phyloP scores from a whole-genome alignment of 495 filamentous ascomycete genomes.

The Aspergillus taichungensis region DNA sequence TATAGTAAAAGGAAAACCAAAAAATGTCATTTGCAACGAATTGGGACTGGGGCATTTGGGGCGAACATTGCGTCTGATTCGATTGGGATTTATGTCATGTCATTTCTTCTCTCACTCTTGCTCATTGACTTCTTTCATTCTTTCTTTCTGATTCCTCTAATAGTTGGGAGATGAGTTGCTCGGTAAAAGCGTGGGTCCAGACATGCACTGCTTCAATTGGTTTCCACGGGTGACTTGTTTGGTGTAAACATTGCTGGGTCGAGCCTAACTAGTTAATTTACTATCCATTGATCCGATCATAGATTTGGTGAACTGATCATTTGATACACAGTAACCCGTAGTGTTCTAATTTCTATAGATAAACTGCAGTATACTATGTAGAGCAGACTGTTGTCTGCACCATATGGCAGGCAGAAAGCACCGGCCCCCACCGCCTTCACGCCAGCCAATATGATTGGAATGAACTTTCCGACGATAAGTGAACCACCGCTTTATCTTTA shows the following conservation, averaged over 20 bases:
- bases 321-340: too few species aligned
- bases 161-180: slow-evolving; percentile 8
- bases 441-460: not conserved
- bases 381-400: too few species aligned
- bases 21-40: slow-evolving; percentile 34
- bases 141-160: slow-evolving; percentile 2
- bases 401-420: slow-evolving; percentile 5
- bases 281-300: too few species aligned
- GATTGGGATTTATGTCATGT: slow-evolving; percentile 19
- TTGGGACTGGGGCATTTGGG: slow-evolving; percentile 38
- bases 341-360: not conserved
- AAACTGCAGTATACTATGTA: slow-evolving; percentile 5
- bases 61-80: slow-evolving; percentile 38
- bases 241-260: too few species aligned
- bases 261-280: too few species aligned
- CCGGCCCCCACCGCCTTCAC: not conserved
- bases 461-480: not conserved
- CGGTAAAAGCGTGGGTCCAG: not conserved
- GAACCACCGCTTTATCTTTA: too few species aligned
- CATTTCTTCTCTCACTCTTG: slow-evolving; percentile 12
- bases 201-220: too few species aligned
- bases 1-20: slow-evolving; percentile 36
- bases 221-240: too few species aligned
- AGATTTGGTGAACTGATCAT: too few species aligned
- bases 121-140: slow-evolving; percentile 7